Base-by-base conservation (phyloP, 805 yeast species). In the Saccharomycopsis microspora region DNA sequence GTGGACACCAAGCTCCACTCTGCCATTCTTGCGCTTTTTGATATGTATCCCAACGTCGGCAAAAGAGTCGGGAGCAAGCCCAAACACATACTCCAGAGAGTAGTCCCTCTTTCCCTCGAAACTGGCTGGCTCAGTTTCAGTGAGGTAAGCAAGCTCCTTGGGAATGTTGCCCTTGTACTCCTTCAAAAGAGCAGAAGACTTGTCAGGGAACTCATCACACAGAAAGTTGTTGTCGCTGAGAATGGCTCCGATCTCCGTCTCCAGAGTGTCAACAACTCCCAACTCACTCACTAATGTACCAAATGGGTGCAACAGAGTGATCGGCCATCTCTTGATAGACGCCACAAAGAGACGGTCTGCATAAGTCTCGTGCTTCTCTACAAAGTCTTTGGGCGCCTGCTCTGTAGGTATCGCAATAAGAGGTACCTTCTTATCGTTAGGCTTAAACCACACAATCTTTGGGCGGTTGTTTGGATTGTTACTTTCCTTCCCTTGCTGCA, bases 401-500 rank as follows among this genome's bases (percentile, higher is more conserved):
- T 93, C 98, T 1, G 97, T 93, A 38, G 98, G 98, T 54, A 93
- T 93, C 10, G 98, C 98, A 69, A 93, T 89, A 54, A 93, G 72
- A 4, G 98, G 98, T 27, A 93, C 98, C 54, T 95, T 86, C 66
- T 93, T 93, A 63, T 93, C 98, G 1, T 96, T 89, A 37, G 98
- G 98, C 62, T 93, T 93, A 64, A 93, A 93, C 98, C 98, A 93
- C 34, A 93, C 97, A 69, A 93, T 93, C 62, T 93, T 93, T 34
- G 98, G 98, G n/a, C 71, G 59, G 62, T 49, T 68, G 65, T 49
- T 68, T 68, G 53, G 68, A 72, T 11, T 28, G 36, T 27, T 41
- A 58, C 80, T 80, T 43, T 84, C 89, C 54, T 84, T 86, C 36
- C 86, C 82, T 57, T 94, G 94, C 57, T 88, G 96, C 3, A 97